Evolutionary conservation across 768 basidiomycete species (phyloP).

Genomic region (Rhodotorula paludigena): DNA sequence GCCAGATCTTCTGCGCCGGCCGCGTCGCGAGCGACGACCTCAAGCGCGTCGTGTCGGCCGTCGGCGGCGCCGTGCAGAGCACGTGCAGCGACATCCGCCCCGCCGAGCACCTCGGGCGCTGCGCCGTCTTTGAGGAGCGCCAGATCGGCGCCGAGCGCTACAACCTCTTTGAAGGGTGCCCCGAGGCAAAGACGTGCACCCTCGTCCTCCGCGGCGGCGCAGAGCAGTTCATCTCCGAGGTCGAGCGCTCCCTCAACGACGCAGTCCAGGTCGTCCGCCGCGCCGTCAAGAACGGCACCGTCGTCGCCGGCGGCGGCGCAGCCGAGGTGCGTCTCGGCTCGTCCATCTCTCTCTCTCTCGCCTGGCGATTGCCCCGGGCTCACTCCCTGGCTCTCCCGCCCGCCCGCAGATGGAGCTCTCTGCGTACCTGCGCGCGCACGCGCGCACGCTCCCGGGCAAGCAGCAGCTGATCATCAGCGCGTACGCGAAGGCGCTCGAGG

Average conservation of each 20-base stretch:
- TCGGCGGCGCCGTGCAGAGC: slow-evolving; percentile 88
- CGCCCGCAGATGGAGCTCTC: slow-evolving; percentile 83
- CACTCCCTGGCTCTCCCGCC: neutral
- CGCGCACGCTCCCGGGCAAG: slow-evolving; percentile 90
- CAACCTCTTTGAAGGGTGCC: slow-evolving; percentile 89
- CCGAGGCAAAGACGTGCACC: slow-evolving; percentile 92
- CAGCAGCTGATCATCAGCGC: slow-evolving; percentile 88
- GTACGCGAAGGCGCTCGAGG: slow-evolving; percentile 93
- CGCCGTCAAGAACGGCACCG: slow-evolving; percentile 87
- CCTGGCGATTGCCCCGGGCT: neutral
- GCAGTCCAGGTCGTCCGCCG: slow-evolving; percentile 99
- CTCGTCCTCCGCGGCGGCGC: slow-evolving; percentile 90
- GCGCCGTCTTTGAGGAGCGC: slow-evolving; percentile 82
- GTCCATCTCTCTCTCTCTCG: neutral
- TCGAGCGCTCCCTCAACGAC: slow-evolving; percentile 93
- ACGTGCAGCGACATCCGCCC: slow-evolving; percentile 82
- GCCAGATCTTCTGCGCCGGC: slow-evolving; percentile 97
- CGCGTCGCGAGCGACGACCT: slow-evolving; percentile 86
- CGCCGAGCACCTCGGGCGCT: slow-evolving; percentile 86
- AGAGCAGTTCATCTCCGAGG: slow-evolving; percentile 98
- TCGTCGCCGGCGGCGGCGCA: slow-evolving; percentile 96
- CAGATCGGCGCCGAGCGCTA: slow-evolving; percentile 96
- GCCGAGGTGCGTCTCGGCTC: slow-evolving; percentile 70
- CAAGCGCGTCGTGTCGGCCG: slow-evolving; percentile 88
- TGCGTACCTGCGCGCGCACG: slow-evolving; percentile 83